phyloP scores from a whole-genome alignment of 192 early-diverging fungal genomes.

The Backusella mclennaniae region DNA sequence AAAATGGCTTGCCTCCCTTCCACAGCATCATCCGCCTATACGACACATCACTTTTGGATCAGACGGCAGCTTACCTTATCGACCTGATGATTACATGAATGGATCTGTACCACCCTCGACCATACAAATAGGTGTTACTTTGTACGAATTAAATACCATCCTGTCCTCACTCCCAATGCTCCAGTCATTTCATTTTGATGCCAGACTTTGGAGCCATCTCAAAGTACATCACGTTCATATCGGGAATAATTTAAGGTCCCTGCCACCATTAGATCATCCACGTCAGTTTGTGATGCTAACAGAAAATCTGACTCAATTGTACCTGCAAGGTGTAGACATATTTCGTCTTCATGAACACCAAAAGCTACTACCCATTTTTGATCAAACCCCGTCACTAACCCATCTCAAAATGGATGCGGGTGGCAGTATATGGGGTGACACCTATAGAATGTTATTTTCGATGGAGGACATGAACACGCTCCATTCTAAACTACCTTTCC shows the following conservation, averaged over 20 bases:
- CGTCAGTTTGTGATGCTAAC: not conserved
- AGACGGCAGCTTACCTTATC: not conserved
- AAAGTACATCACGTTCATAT: not conserved
- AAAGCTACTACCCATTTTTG: not conserved
- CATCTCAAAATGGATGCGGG: not conserved
- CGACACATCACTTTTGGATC: not conserved
- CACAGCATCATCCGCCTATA: not conserved
- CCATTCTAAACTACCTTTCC: not conserved
- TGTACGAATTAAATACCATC: not conserved
- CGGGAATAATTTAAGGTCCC: not conserved
- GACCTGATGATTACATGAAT: not conserved
- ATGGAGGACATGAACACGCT: not conserved
- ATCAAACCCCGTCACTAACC: not conserved
- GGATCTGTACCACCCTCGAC: not conserved
- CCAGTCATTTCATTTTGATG: slow-evolving; percentile 1
- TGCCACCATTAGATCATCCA: slow-evolving; percentile 1
- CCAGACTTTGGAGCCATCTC: not conserved
- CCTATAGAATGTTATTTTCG: not conserved
- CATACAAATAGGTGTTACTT: not conserved
- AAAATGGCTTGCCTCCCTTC: not conserved
- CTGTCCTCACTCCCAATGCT: not conserved
- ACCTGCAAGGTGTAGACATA: not conserved
- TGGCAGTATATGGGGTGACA: not conserved
- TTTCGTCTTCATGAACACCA: not conserved
- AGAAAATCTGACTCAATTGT: not conserved